A percentile compares a stretch with the other conserved stretches of the same genome.
phyloP scores from a whole-genome alignment of 1,284 basidiomycete genomes.

The Cutaneotrichosporon cavernicola region DNA sequence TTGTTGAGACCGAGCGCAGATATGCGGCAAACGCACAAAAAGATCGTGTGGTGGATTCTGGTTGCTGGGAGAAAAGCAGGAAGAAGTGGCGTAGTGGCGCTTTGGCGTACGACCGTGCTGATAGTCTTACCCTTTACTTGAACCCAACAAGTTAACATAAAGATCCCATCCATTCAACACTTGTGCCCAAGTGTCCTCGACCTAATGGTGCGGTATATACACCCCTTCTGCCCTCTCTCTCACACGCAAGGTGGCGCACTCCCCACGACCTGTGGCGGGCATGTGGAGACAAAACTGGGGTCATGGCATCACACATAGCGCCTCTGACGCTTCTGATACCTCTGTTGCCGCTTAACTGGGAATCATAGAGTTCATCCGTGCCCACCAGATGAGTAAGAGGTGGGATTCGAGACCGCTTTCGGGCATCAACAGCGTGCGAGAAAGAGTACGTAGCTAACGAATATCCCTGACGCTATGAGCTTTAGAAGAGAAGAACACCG shows the following conservation, averaged over 20 bases:
- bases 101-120: slow-evolving; percentile 1
- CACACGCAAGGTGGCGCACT: not conserved
- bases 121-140: not conserved
- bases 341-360: too few species aligned
- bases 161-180: not conserved
- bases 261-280: not conserved
- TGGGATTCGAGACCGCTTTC: not conserved
- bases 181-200: not conserved
- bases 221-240: too few species aligned
- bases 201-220: too few species aligned
- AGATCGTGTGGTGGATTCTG: not conserved
- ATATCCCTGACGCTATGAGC: not conserved
- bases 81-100: not conserved
- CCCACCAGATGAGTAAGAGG: too few species aligned
- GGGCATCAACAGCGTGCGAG: too few species aligned
- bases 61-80: not conserved
- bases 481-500: not conserved
- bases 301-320: not conserved
- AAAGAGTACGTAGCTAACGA: not conserved
- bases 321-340: too few species aligned
- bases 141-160: not conserved
- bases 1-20: not conserved
- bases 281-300: slow-evolving; percentile 1
- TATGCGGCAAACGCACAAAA: not conserved
- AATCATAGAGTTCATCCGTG: too few species aligned